These are phyloP conservation scores for Malassezia nana DNA, from an alignment of 1,284 basidiomycete genomes.

Conservation along the genomic window DNA sequence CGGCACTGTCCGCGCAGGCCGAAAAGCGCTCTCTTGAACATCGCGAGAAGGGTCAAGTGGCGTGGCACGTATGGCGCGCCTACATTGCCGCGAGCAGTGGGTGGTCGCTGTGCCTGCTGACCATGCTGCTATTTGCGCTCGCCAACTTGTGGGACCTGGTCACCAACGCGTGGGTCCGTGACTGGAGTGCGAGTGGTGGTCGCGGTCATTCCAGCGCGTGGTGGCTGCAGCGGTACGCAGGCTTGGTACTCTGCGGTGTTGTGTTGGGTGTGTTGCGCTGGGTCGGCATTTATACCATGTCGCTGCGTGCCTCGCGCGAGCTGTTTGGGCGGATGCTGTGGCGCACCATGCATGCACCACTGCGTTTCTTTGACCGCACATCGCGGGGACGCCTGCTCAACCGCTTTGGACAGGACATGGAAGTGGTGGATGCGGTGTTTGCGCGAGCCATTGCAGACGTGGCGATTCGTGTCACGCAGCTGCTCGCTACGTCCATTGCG, in stretches of 20 bases:
- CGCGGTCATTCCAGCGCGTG: conserved; percentile 2
- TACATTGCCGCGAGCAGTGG: conserved; percentile 21
- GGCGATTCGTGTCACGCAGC: conserved; percentile 30
- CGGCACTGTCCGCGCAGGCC: not conserved
- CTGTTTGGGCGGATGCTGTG: conserved; percentile 31
- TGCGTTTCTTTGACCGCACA: conserved; percentile 32
- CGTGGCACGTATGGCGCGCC: conserved; percentile 16
- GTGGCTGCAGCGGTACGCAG: conserved; percentile 16
- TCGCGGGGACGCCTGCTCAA: conserved; percentile 53
- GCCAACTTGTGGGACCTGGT: conserved; percentile 19
- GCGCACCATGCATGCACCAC: conserved; percentile 28
- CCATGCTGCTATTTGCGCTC: conserved; percentile 11
- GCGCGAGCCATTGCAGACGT: conserved; percentile 10
- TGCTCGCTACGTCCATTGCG: conserved; percentile 42
- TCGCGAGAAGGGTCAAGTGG: conserved; percentile 18
- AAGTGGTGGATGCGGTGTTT: conserved; percentile 51
- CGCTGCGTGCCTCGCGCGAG: conserved; percentile 19
- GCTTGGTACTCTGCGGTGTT: conserved; percentile 27
- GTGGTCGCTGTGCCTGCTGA: conserved; percentile 3
- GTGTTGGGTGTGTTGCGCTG: conserved; percentile 37
- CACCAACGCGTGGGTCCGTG: conserved; percentile 18
- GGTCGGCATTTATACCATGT: conserved; percentile 16
- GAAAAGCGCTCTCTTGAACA: not conserved
- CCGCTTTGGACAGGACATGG: conserved; percentile 51
- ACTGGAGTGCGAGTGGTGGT: conserved; percentile 13